A percentile compares a stretch with the other conserved stretches of the same genome.
These are phyloP conservation scores for Nidularia sp. DNA, from an alignment of 768 basidiomycete genomes.

Conservation along the genomic window DNA sequence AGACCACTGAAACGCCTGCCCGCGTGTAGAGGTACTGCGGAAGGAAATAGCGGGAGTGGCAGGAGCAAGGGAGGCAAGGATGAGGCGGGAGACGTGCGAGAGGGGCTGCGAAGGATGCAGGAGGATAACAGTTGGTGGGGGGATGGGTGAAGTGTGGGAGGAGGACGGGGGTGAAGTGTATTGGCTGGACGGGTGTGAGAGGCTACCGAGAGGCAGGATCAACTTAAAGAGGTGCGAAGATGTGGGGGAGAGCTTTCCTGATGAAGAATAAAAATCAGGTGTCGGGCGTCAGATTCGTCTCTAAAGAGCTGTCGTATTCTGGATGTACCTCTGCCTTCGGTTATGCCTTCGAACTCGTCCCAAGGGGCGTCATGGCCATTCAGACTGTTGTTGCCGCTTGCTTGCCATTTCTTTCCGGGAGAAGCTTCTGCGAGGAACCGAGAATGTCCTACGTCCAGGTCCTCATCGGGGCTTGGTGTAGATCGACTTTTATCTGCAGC, in stretches of 20 bases:
- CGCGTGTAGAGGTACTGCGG: constrained; percentile 27
- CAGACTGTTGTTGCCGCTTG: neutral
- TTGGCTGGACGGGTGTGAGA: constrained; percentile 13
- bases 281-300: neutral
- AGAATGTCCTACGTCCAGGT: neutral
- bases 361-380: neutral
- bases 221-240: constrained; percentile 65
- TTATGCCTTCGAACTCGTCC: constrained; percentile 21
- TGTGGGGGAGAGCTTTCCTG: constrained; percentile 60
- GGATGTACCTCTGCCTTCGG: constrained; percentile 29
- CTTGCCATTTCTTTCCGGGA: neutral
- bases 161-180: constrained; percentile 3
- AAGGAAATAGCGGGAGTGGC: constrained; percentile 37
- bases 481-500: neutral
- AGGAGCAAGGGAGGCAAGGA: constrained; percentile 38
- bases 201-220: constrained; percentile 43
- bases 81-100: constrained; percentile 57
- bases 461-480: too few relatives aligned
- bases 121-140: constrained; percentile 50
- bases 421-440: neutral
- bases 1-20: constrained; percentile 49
- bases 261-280: too few relatives aligned
- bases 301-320: neutral
- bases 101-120: constrained; percentile 69
- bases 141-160: constrained; percentile 1